Evolutionary conservation across 2,329 filamentous ascomycete genomes (phyloP).

Genomic region (Lasiodiplodia sp.): DNA sequence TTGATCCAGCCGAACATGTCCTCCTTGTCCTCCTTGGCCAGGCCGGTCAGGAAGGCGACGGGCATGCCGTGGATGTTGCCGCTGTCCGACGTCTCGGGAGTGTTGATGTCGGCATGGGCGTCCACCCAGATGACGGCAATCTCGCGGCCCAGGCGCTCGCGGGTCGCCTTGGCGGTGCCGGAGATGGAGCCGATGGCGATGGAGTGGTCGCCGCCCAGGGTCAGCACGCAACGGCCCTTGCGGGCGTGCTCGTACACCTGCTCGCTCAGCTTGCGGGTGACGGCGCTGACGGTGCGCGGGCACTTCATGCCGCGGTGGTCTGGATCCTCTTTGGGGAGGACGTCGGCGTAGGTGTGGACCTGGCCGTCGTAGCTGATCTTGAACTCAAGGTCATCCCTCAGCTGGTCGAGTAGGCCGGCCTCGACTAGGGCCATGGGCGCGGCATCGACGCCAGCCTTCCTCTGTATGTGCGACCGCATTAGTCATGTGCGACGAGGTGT

Average conservation of each 20-base stretch:
- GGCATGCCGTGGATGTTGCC: conserved; percentile 99
- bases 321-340: conserved; percentile 75
- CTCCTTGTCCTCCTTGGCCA: conserved; percentile 76
- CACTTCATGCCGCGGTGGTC: conserved; percentile 94
- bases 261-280: conserved; percentile 78
- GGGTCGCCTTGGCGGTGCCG: conserved; percentile 83
- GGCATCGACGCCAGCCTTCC: conserved; percentile 90
- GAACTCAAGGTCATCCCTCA: conserved; percentile 87
- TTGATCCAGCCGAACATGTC: conserved; percentile 91
- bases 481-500: conserved; percentile 22
- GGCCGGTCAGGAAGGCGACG: conserved; percentile 85
- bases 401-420: conserved; percentile 82
- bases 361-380: conserved; percentile 81
- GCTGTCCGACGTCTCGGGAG: conserved; percentile 84
- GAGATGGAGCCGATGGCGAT: conserved; percentile 95
- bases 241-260: conserved; percentile 89
- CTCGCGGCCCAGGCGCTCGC: conserved; percentile 81
- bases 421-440: conserved; percentile 89
- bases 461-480: conserved; percentile 58
- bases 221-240: conserved; percentile 86
- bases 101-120: conserved; percentile 97
- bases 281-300: conserved; percentile 82
- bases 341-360: conserved; percentile 82
- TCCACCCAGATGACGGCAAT: conserved; percentile 99
- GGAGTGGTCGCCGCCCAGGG: conserved; percentile 93